These are phyloP conservation scores for Candida takata DNA, from an alignment of 805 yeast species.

Conservation along the genomic window DNA sequence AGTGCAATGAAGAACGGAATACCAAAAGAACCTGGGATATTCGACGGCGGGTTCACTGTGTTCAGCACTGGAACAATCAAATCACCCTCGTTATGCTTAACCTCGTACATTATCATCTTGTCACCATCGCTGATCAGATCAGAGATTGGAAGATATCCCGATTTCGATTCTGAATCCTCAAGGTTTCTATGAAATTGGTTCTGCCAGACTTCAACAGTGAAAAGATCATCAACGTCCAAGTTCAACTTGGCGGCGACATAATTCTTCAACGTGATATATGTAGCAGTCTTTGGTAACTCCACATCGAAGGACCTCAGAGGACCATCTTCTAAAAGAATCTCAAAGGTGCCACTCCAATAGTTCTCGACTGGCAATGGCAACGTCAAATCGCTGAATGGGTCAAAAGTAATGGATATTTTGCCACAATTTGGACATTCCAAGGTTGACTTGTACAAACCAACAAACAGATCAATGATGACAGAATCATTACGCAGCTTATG, in stretches of 20 bases:
- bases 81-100: conserved; percentile 35
- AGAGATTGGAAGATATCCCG: conserved; percentile 52
- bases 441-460: conserved; percentile 87
- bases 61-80: conserved; percentile 57
- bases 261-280: conserved; percentile 53
- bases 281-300: conserved; percentile 60
- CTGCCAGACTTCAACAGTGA: conserved; percentile 58
- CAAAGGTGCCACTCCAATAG: conserved; percentile 61
- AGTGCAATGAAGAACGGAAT: conserved; percentile 69
- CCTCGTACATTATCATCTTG: conserved; percentile 58
- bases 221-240: conserved; percentile 30
- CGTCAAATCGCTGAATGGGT: conserved; percentile 87
- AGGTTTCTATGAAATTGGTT: conserved; percentile 63
- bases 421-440: conserved; percentile 80
- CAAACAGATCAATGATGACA: conserved; percentile 74
- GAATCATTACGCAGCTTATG: conserved; percentile 82
- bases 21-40: conserved; percentile 51
- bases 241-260: conserved; percentile 48
- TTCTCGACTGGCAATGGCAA: conserved; percentile 77
- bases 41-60: conserved; percentile 33
- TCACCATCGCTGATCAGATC: conserved; percentile 62
- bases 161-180: conserved; percentile 48
- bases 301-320: conserved; percentile 53
- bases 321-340: conserved; percentile 53
- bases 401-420: conserved; percentile 81